Evolutionary conservation across 768 basidiomycete genomes (phyloP), one percentile per base, ranked within the genome.

Genomic region (Candolleomyces eurysporus): DNA sequence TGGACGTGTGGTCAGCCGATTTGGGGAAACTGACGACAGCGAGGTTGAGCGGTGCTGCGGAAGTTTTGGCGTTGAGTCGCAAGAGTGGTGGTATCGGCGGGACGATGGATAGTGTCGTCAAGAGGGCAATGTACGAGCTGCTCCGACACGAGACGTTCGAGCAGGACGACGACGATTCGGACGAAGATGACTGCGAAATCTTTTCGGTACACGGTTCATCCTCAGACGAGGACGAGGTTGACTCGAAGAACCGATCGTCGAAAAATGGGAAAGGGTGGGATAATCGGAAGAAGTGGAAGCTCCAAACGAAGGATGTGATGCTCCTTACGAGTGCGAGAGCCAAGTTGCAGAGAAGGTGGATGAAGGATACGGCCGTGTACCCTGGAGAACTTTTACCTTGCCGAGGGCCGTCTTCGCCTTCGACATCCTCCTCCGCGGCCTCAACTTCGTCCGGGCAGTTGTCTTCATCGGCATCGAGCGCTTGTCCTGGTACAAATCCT

Each of bases 121-220:
- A 51, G 48, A 46, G 58, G 22, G 58, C 40, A 16, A 21, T 59
- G 48, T 59, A 59, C 40, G 58, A 59, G 58, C n/a, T 59, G 3
- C 17, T 46, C 3, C n/a, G 43, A 22, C 9, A 30, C 43, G 48
- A 59, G 58, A 48, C 31, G 57, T 36, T 54, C 31, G 21, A 17
- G 22, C 31, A 54, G 13, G 13, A 14, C 4, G 53, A 16, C 22
- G 4, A 4, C 26, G 26, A 26, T 4, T 26, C 26, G 4, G 31
- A 54, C 31, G 53, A 32, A 22, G 31, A 54, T 22, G 22, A 16
- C 2, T 26, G 26, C 26, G 26, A 26, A 4, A 26, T 26, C 26
- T 26, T 26, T 26, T 26, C 26, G 26, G 26, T 26, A 26, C 26
- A 26, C 4, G 26, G 26, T 26, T 8, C 14, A 13, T 13, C 14